These are phyloP conservation scores for Ceratocystis eucalypticola DNA, from an alignment of 2,329 filamentous ascomycete genomes.

Conservation along the genomic window DNA sequence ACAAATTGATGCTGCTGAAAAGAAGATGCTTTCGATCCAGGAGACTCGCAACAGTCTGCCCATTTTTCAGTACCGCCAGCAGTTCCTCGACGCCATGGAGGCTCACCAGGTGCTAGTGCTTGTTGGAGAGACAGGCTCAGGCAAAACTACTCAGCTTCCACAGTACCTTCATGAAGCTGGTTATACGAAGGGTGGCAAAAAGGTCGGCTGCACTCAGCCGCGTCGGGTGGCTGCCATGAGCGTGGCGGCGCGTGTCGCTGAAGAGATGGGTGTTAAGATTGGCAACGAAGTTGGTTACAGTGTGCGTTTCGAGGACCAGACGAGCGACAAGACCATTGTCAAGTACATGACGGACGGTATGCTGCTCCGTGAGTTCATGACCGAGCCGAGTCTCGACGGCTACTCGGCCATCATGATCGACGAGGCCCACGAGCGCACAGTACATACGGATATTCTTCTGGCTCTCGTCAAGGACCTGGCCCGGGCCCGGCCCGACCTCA, in stretches of 20 bases:
- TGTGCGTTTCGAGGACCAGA: slow-evolving; percentile 88
- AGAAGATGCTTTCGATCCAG: slow-evolving; percentile 75
- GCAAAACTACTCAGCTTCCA: slow-evolving; percentile 89
- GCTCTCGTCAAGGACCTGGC: slow-evolving; percentile 82
- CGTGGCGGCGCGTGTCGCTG: slow-evolving; percentile 87
- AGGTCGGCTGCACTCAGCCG: slow-evolving; percentile 87
- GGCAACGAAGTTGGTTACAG: slow-evolving; percentile 89
- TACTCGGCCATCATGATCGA: slow-evolving; percentile 93
- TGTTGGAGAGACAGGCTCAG: slow-evolving; percentile 86
- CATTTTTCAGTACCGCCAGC: slow-evolving; percentile 74
- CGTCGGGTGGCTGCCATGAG: slow-evolving; percentile 94
- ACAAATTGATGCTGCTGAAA: slow-evolving; percentile 77
- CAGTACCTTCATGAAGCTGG: slow-evolving; percentile 90
- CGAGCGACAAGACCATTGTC: slow-evolving; percentile 76
- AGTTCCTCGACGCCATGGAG: slow-evolving; percentile 74
- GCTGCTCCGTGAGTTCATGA: slow-evolving; percentile 78
- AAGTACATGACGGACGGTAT: slow-evolving; percentile 99
- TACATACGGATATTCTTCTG: slow-evolving; percentile 81
- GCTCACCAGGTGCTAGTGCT: slow-evolving; percentile 81
- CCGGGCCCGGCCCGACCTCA: slow-evolving; percentile 68
- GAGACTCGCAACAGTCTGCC: slow-evolving; percentile 83
- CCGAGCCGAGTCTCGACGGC: slow-evolving; percentile 66
- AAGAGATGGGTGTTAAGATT: slow-evolving; percentile 81
- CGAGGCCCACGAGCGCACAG: slow-evolving; percentile 87
- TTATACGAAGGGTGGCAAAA: slow-evolving; percentile 69